Evolutionary conservation across 2,329 filamentous ascomycete genomes (phyloP).

Genomic region (Chaetomium globosum): DNA sequence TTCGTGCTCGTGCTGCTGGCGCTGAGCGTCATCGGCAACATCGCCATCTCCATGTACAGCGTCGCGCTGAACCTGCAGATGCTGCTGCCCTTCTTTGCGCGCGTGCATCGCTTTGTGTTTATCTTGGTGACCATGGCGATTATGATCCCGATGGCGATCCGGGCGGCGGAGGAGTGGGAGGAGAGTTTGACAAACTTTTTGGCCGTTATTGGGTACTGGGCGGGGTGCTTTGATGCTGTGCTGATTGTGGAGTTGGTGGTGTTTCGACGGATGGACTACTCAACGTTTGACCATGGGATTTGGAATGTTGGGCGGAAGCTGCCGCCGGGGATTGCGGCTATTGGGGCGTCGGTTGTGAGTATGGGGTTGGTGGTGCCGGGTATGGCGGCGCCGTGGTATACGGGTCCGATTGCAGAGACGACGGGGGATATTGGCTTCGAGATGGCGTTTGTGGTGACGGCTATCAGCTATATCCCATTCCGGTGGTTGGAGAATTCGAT

Average conservation of each 20-base stretch:
- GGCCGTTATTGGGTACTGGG: slow-evolving; percentile 62
- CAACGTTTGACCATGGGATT: slow-evolving; percentile 50
- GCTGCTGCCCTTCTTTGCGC: slow-evolving; percentile 57
- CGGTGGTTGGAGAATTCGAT: slow-evolving; percentile 48
- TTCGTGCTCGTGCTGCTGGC: slow-evolving; percentile 53
- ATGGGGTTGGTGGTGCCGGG: slow-evolving; percentile 59
- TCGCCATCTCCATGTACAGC: slow-evolving; percentile 45
- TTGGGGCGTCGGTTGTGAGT: slow-evolving; percentile 50
- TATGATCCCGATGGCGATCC: slow-evolving; percentile 61
- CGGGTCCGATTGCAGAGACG: slow-evolving; percentile 59
- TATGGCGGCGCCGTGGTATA: slow-evolving; percentile 64
- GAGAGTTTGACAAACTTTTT: slow-evolving; percentile 60
- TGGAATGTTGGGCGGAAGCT: slow-evolving; percentile 53
- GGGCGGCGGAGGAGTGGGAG: slow-evolving; percentile 60
- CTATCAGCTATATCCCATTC: slow-evolving; percentile 52
- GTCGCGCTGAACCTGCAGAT: slow-evolving; percentile 54
- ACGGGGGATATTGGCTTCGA: slow-evolving; percentile 70
- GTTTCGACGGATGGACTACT: slow-evolving; percentile 51
- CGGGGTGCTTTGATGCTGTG: slow-evolving; percentile 57
- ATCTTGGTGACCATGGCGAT: slow-evolving; percentile 60
- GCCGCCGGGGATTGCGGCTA: slow-evolving; percentile 52
- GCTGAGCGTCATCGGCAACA: slow-evolving; percentile 51
- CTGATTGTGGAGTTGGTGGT: slow-evolving; percentile 53
- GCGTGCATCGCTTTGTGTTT: slow-evolving; percentile 60
- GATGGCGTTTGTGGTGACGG: slow-evolving; percentile 58